Percentiles rank a stretch among this genome's conserved stretches.
phyloP scores from a whole-genome alignment of 306 rosid genomes.

The Glycine soja region DNA sequence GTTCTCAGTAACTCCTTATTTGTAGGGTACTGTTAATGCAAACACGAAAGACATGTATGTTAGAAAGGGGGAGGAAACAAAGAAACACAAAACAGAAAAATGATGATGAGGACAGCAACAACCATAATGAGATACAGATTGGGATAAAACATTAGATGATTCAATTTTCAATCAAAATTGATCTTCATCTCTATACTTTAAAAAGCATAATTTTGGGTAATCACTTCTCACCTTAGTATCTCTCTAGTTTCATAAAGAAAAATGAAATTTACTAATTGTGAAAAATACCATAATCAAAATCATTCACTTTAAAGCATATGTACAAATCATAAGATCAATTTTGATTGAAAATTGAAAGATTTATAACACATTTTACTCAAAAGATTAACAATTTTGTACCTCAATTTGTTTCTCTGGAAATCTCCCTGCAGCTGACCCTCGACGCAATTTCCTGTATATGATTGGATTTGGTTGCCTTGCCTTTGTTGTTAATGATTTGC shows the following conservation, averaged over 20 bases:
- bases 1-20: slow-evolving; percentile 6
- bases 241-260: too few relatives aligned
- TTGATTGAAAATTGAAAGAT: not conserved
- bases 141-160: too few relatives aligned
- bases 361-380: not conserved
- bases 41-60: not conserved
- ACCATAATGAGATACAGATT: too few relatives aligned
- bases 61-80: not conserved
- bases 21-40: slow-evolving; percentile 12
- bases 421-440: slow-evolving; percentile 32
- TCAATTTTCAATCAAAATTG: too few relatives aligned
- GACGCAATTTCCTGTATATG: slow-evolving; percentile 26
- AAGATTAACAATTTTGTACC: not conserved
- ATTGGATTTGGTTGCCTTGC: slow-evolving; percentile 39
- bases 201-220: too few relatives aligned
- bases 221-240: too few relatives aligned
- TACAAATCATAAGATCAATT: too few relatives aligned
- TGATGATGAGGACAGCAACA: not conserved
- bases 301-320: too few relatives aligned
- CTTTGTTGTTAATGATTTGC: slow-evolving; percentile 16
- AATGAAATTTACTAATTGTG: too few relatives aligned
- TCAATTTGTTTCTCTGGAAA: slow-evolving; percentile 29
- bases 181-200: too few relatives aligned
- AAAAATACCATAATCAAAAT: too few relatives aligned
- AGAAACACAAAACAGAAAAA: not conserved